Evolutionary conservation across 306 rosid genomes (phyloP).

Genomic region (Begonia loranthoides): DNA sequence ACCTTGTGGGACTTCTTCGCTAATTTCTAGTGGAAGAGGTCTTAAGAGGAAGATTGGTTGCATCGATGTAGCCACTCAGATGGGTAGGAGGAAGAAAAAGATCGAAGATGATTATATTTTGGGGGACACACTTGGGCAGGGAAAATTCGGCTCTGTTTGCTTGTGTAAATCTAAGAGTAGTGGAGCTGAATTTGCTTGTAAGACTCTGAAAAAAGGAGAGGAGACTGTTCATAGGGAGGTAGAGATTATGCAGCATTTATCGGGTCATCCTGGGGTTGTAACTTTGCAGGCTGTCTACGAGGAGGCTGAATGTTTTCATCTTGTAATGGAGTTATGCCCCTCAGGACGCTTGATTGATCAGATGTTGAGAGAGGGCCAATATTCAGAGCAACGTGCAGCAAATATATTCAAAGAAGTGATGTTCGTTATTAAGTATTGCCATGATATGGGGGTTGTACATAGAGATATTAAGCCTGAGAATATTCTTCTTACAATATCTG

Average conservation of each 20-base stretch:
- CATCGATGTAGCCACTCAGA: constrained; percentile 87
- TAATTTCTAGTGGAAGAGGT: constrained; percentile 65
- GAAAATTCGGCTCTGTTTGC: constrained; percentile 87
- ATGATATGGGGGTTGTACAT: constrained; percentile 99
- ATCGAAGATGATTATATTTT: constrained; percentile 67
- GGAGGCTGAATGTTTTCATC: constrained; percentile 76
- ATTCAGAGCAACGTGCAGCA: constrained; percentile 80
- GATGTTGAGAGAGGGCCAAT: constrained; percentile 60
- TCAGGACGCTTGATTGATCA: constrained; percentile 83
- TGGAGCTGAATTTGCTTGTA: constrained; percentile 78
- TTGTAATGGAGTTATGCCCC: constrained; percentile 89
- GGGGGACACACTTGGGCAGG: constrained; percentile 73
- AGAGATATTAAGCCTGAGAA: constrained; percentile 96
- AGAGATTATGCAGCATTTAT: constrained; percentile 98
- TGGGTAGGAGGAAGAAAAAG: constrained; percentile 78
- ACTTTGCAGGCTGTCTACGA: constrained; percentile 91
- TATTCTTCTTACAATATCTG: constrained; percentile 68
- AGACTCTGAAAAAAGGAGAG: constrained; percentile 82
- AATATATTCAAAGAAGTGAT: constrained; percentile 80
- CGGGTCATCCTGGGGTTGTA: constrained; percentile 93
- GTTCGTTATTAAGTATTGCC: constrained; percentile 90
- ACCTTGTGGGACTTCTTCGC: constrained; percentile 58
- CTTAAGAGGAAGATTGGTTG: constrained; percentile 97
- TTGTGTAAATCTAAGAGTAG: constrained; percentile 50
- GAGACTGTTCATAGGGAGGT: constrained; percentile 97